phyloP scores from a whole-genome alignment of 169 alveolate species.

The Sarcocystis neurona region DNA sequence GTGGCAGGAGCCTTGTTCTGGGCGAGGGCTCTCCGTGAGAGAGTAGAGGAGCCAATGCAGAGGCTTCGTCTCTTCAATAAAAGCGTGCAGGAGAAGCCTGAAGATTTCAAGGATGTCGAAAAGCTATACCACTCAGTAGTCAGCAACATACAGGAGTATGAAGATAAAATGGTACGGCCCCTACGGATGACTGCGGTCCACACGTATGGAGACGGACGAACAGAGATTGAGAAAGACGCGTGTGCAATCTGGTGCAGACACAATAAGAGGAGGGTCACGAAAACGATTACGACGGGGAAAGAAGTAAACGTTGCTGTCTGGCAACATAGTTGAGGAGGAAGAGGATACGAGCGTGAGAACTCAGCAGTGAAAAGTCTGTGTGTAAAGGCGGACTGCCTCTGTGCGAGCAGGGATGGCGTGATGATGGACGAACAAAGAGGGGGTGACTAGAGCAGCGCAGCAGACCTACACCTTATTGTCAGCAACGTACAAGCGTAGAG shows the following conservation, averaged over 20 bases:
- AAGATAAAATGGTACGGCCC: slow-evolving; percentile 73
- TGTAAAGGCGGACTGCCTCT: no score
- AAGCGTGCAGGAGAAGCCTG: slow-evolving; percentile 84
- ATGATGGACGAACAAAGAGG: no score
- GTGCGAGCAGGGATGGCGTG: no score
- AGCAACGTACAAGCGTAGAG: no score
- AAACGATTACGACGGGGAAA: not conserved
- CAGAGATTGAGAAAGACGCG: not conserved
- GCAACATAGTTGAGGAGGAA: no score
- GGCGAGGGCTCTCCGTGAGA: slow-evolving; percentile 87
- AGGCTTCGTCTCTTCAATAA: slow-evolving; percentile 80
- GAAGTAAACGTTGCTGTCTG: not conserved
- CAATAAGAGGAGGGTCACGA: no score
- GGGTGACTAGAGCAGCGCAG: no score
- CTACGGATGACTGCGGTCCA: not conserved
- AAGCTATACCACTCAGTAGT: slow-evolving; percentile 81
- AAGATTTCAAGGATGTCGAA: slow-evolving; percentile 87
- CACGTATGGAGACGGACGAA: not conserved
- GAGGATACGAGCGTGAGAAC: no score
- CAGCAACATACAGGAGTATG: slow-evolving; percentile 86
- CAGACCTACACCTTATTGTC: no score
- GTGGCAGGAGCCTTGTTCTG: slow-evolving; percentile 94
- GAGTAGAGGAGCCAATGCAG: slow-evolving; percentile 90
- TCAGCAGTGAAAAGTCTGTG: no score
- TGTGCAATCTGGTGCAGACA: no score